Base-by-base conservation (phyloP, 75 land plant species). In the Cunninghamia lanceolata region DNA sequence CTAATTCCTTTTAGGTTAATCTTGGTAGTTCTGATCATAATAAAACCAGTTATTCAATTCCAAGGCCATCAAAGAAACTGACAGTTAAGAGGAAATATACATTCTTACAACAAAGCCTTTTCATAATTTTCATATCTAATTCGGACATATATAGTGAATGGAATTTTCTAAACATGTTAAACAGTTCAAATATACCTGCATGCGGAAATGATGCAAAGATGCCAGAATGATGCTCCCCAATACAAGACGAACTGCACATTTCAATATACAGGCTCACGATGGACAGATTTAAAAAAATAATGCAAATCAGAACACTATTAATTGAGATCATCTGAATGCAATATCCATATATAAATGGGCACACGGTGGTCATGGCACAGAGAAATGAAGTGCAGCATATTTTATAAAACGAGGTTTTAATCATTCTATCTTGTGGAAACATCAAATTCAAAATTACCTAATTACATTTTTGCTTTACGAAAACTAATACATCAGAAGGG, bases 201-300 rank as follows among this genome's bases (percentile, higher is more conserved):
- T 54, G 50, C 97, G 93, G 82, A 93, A 89, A 85, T 87, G 87
- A 9, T 90, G 89, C n/a, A 94, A 36, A n/a, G 94, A 83, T 28
- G 80, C 85, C 42, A 95, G 84, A 42, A 93, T 85, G 76, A 90
- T 84, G 87, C 86, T 80, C 75, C 95, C 95, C 46, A 95, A 89
- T 82, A 89, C 85, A 86, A 95, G 45, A 56, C 97, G 97, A 83
- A 94, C 96, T 95, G 87, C 56, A 88, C 17, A 84, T 71, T 71
- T 36, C 32, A 85, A 43, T 16, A 32, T 43, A 39, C 46, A 42
- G 21, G 19, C 47, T 43, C 28, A 79, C 50, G 10, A 7, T 79
- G 43, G 30, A 39, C n/a, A 43, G 47, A 30, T 9, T 42, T 79
- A 28, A 79, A 21, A 76, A 43, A 79, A 42, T 2, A 43, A 25